A percentile compares a stretch with the other conserved stretches of the same genome.
Conservation (phyloP, 805 yeast genomes). For the Starmerella stellata region DNA sequence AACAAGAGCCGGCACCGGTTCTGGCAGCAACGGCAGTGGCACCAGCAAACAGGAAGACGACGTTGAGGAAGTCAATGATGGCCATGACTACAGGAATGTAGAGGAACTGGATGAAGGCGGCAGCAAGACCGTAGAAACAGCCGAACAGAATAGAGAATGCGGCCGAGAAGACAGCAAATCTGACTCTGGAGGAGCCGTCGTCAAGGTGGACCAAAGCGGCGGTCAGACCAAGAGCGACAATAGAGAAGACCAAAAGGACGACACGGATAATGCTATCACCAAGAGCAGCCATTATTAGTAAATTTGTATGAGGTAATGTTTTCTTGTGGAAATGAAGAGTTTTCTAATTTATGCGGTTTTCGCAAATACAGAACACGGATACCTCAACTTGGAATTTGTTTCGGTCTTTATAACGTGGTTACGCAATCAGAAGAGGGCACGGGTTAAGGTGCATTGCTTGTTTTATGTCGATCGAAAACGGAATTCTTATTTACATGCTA, state of each 20-base stretch:
- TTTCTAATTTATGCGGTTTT: too few relatives aligned
- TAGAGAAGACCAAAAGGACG: constrained; percentile 55
- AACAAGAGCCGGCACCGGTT: constrained; percentile 71
- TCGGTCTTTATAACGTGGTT: constrained; percentile 1
- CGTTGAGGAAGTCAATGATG: constrained; percentile 65
- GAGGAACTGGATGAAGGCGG: constrained; percentile 56
- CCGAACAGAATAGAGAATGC: constrained; percentile 73
- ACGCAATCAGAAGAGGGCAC: constrained; percentile 2
- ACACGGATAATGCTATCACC: constrained; percentile 62
- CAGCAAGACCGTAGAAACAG: constrained; percentile 56
- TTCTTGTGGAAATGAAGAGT: neutral
- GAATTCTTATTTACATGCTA: neutral
- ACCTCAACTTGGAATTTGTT: too few relatives aligned
- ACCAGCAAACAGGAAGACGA: constrained; percentile 83
- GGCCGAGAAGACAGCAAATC: constrained; percentile 70
- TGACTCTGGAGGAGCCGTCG: constrained; percentile 54
- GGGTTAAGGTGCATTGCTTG: neutral
- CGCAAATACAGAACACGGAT: too few relatives aligned
- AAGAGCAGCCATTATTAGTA: constrained; percentile 44
- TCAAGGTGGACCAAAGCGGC: constrained; percentile 58
- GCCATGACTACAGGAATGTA: constrained; percentile 77
- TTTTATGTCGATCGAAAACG: neutral
- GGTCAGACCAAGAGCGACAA: constrained; percentile 67
- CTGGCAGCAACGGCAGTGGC: constrained; percentile 90
- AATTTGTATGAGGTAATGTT: neutral